These are phyloP conservation scores for Ocimum tenuiflorum DNA, from an alignment of 257 asterid genomes.

Conservation along the genomic window DNA sequence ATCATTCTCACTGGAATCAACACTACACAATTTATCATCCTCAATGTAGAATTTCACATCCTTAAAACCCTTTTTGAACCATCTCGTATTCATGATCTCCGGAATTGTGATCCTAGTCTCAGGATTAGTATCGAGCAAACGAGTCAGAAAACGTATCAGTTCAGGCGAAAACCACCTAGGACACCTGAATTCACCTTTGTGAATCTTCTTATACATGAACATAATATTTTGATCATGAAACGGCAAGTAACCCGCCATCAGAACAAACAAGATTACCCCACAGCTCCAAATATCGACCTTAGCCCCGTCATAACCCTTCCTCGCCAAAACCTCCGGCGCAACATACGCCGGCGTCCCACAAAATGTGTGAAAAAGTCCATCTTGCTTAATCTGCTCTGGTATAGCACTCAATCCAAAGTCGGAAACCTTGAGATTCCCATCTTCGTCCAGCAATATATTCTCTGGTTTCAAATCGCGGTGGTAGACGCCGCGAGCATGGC, in stretches of 20 bases:
- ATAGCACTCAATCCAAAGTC: conserved; percentile 88
- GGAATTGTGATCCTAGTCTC: conserved; percentile 54
- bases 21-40: conserved; percentile 67
- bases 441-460: conserved; percentile 69
- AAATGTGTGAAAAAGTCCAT: conserved; percentile 78
- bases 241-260: conserved; percentile 88
- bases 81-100: conserved; percentile 49
- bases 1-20: conserved; percentile 30
- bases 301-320: conserved; percentile 85
- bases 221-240: conserved; percentile 79
- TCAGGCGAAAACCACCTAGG: conserved; percentile 93
- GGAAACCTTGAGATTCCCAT: conserved; percentile 80
- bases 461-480: conserved; percentile 91
- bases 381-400: conserved; percentile 85
- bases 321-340: conserved; percentile 78
- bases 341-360: conserved; percentile 96
- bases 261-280: conserved; percentile 77
- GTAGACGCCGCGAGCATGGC: conserved; percentile 95
- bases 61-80: conserved; percentile 67
- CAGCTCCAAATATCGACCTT: conserved; percentile 94
- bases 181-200: conserved; percentile 81
- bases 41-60: conserved; percentile 65
- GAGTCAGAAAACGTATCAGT: conserved; percentile 41
- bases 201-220: conserved; percentile 88
- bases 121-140: conserved; percentile 59